A percentile compares a stretch with the other conserved stretches of the same genome.
Conservation (phyloP, 2,329 filamentous ascomycete genomes). For the Thermoascus crustaceus region DNA sequence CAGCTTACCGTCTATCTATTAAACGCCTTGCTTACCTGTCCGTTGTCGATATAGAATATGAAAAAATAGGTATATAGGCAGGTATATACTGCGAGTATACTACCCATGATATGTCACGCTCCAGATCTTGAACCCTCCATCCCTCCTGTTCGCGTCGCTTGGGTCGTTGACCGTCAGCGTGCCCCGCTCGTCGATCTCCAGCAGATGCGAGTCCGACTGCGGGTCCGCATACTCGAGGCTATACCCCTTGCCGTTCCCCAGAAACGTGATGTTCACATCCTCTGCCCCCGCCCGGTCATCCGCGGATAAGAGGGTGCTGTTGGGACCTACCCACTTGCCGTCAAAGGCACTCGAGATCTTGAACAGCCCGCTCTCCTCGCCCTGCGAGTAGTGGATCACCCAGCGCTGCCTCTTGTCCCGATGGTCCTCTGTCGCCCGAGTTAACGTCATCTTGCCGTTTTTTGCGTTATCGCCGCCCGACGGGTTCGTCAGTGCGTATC, state of each 20-base stretch:
- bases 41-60: no score
- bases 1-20: no score
- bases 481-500: conserved; percentile 36
- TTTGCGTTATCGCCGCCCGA: conserved; percentile 11
- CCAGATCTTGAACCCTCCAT: conserved; percentile 22
- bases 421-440: conserved; percentile 28
- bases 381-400: conserved; percentile 38
- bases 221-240: conserved; percentile 20
- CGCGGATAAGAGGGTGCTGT: conserved; percentile 15
- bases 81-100: no score
- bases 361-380: conserved; percentile 28
- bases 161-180: neutral
- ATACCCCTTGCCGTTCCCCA: conserved; percentile 29
- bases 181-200: conserved; percentile 6
- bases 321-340: conserved; percentile 28
- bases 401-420: conserved; percentile 40
- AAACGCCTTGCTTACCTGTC: no score
- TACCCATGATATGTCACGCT: conserved; percentile 27
- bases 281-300: conserved; percentile 13
- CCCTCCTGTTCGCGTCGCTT: neutral
- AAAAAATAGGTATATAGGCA: no score
- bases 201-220: conserved; percentile 15
- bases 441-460: conserved; percentile 10
- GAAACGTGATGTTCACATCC: conserved; percentile 25
- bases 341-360: conserved; percentile 36